A percentile compares a stretch with the other conserved stretches of the same genome.
phyloP scores from a whole-genome alignment of 768 basidiomycete genomes.

The Galerina sulciceps region DNA sequence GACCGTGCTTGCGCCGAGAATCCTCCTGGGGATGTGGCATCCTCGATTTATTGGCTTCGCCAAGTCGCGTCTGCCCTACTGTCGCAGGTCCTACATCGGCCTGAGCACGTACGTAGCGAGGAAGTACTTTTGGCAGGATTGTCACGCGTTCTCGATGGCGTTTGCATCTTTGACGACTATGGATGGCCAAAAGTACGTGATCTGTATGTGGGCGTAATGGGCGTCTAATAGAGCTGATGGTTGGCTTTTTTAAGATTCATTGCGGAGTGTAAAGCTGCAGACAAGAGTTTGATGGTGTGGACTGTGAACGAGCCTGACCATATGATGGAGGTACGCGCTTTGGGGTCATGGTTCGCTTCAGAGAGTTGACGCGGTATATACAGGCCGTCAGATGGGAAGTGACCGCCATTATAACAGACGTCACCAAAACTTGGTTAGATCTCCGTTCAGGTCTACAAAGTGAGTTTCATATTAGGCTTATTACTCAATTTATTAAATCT shows the following conservation, averaged over 20 bases:
- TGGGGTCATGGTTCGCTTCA: neutral
- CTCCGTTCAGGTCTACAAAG: conserved; percentile 61
- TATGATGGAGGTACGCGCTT: conserved; percentile 80
- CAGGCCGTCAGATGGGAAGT: conserved; percentile 83
- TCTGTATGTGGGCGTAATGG: neutral
- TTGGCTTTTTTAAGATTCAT: conserved; percentile 60
- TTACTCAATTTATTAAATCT: neutral
- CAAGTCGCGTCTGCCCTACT: conserved; percentile 76
- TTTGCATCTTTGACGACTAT: conserved; percentile 72
- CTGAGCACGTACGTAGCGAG: conserved; percentile 70
- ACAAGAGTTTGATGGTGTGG: conserved; percentile 93
- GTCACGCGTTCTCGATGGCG: conserved; percentile 84
- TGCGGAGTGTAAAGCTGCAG: conserved; percentile 73
- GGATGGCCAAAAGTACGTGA: conserved; percentile 74
- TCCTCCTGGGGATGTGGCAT: conserved; percentile 88
- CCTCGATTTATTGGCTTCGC: conserved; percentile 86
- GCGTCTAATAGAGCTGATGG: conserved; percentile 1
- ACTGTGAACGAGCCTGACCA: conserved; percentile 90
- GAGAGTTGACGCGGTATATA: conserved; percentile 3
- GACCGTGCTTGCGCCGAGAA: conserved; percentile 74
- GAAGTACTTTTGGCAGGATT: conserved; percentile 88
- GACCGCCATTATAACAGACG: conserved; percentile 79
- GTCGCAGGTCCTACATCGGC: conserved; percentile 86
- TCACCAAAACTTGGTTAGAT: conserved; percentile 69
- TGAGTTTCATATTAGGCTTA: conserved; percentile 30